Evolutionary conservation across 164 flowering plant species (phyloP).

Genomic region (Berberis thunbergii): DNA sequence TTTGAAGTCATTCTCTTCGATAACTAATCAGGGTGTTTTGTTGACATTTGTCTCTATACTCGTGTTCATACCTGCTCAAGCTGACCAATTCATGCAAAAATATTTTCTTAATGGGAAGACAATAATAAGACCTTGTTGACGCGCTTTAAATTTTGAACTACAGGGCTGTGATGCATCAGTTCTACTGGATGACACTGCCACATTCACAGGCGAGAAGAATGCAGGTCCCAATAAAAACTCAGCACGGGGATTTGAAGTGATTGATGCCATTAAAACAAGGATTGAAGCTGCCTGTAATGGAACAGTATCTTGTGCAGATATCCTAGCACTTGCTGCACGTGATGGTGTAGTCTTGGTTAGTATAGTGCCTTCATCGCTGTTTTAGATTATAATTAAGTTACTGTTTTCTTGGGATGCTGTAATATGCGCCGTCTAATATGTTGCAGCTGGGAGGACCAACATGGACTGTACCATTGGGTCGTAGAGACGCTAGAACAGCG

Average conservation of each 20-base stretch:
- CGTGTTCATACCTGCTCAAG: too few species aligned
- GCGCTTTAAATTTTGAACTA: too few species aligned
- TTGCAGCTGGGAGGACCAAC: constrained; percentile 33
- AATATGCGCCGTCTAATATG: neutral
- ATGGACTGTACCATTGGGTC: constrained; percentile 31
- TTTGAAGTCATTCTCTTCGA: too few species aligned
- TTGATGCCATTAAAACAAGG: constrained; percentile 32
- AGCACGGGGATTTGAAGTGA: constrained; percentile 33
- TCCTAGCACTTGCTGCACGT: constrained; percentile 39
- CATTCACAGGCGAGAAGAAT: constrained; percentile 33
- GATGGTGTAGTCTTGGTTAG: constrained; percentile 30
- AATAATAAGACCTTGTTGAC: neutral
- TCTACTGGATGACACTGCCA: constrained; percentile 39
- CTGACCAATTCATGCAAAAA: too few species aligned
- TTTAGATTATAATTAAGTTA: neutral
- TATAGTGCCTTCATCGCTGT: neutral
- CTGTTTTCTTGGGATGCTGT: neutral
- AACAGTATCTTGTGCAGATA: constrained; percentile 44
- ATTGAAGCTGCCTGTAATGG: constrained; percentile 33
- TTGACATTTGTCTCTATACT: too few species aligned
- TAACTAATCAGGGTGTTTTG: too few species aligned
- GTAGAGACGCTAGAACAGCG: constrained; percentile 36
- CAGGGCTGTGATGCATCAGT: constrained; percentile 57
- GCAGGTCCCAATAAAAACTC: constrained; percentile 32
- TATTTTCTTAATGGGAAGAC: too few species aligned